phyloP scores from a whole-genome alignment of 164 flowering plant genomes.

The Kingdonia uniflora region DNA sequence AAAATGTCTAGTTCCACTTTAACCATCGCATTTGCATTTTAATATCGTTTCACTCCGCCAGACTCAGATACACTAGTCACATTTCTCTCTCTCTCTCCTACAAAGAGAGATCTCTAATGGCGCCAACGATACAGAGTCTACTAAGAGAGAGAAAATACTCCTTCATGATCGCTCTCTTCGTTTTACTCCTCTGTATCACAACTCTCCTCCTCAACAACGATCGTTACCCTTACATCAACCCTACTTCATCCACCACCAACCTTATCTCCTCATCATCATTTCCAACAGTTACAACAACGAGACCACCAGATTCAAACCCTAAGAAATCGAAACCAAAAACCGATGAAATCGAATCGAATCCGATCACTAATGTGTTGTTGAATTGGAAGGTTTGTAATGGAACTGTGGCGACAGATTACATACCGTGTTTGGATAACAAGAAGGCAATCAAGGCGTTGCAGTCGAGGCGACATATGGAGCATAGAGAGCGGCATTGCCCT shows the following conservation, averaged over 20 bases:
- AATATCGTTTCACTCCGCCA: too few relatives aligned
- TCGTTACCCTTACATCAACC: conserved; percentile 20
- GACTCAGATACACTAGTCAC: not conserved
- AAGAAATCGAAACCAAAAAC: not conserved
- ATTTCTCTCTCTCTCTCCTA: not conserved
- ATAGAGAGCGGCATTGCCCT: conserved; percentile 85
- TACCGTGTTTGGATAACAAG: conserved; percentile 82
- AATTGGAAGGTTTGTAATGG: conserved; percentile 49
- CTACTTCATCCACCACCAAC: too few relatives aligned
- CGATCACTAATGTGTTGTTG: not conserved
- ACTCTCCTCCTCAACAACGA: conserved; percentile 36
- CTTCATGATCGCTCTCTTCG: conserved; percentile 35
- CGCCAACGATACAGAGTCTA: conserved; percentile 24
- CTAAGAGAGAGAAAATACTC: conserved; percentile 47
- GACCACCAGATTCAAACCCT: not conserved
- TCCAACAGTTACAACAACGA: not conserved
- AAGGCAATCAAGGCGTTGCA: conserved; percentile 58
- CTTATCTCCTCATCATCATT: conserved; percentile 16
- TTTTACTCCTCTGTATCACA: conserved; percentile 32
- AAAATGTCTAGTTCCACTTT: too few relatives aligned
- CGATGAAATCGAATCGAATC: not conserved
- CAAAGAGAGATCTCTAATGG: too few relatives aligned
- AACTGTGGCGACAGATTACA: conserved; percentile 49
- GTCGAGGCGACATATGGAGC: conserved; percentile 76
- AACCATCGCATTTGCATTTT: too few relatives aligned